These are phyloP conservation scores for Zygnema circumcarinatum DNA, from an alignment of 139 green algal species.

Conservation along the genomic window DNA sequence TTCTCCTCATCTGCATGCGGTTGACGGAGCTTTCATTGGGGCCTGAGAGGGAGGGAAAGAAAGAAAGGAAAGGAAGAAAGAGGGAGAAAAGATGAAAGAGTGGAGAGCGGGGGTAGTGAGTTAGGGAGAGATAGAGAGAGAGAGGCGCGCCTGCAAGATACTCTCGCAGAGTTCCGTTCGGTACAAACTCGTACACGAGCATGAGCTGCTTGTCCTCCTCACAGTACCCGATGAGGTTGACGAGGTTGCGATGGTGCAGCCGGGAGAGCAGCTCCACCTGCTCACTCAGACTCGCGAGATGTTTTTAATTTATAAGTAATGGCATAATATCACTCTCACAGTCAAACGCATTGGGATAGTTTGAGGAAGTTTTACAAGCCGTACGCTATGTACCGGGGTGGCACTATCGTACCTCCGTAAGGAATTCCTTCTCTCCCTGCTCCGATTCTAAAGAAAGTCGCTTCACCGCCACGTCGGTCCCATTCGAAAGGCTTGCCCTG, in stretches of 20 bases:
- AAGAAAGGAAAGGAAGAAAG: background rate
- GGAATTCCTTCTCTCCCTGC: constrained; percentile 46
- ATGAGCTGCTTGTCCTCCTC: constrained; percentile 38
- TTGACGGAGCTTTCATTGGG: no score
- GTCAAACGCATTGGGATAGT: background rate
- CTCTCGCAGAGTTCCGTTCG: constrained; percentile 17
- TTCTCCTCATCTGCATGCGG: constrained; percentile 24
- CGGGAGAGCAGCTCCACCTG: constrained; percentile 46
- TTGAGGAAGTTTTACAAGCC: background rate
- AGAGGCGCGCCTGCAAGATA: background rate
- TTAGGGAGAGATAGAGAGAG: background rate
- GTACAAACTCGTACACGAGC: constrained; percentile 49
- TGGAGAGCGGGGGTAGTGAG: no score
- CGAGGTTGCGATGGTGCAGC: constrained; percentile 43
- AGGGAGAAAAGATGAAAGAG: no score
- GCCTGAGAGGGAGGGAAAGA: no score
- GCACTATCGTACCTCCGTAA: constrained; percentile 30
- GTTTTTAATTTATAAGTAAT: no score
- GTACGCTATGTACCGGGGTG: background rate
- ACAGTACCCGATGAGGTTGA: constrained; percentile 38
- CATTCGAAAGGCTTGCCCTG: constrained; percentile 21
- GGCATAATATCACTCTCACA: background rate
- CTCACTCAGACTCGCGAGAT: background rate
- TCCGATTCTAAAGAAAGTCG: constrained; percentile 27
- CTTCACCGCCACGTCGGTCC: constrained; percentile 38